Evolutionary conservation across 805 yeast species (phyloP).

Genomic region (Cyberlindnera euphorbiae): DNA sequence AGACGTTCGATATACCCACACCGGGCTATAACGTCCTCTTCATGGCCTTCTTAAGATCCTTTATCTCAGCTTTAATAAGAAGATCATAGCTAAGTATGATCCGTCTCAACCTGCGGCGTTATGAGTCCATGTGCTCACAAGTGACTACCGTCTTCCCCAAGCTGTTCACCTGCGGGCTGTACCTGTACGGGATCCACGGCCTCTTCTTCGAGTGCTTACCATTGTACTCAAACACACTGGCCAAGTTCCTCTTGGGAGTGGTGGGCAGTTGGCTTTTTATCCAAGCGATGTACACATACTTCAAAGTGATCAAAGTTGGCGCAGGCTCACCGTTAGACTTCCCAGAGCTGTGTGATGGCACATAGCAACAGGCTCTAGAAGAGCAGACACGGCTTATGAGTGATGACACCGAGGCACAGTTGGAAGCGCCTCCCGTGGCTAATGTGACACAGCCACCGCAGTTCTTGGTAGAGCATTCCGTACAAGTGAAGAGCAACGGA

Average conservation of each 20-base stretch:
- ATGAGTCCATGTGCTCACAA: conserved; percentile 30
- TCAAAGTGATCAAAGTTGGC: conserved; percentile 45
- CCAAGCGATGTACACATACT: conserved; percentile 47
- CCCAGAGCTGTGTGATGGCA: conserved; percentile 32
- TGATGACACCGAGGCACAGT: conserved; percentile 18
- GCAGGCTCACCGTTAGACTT: conserved; percentile 66
- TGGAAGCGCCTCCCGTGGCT: too few relatives aligned
- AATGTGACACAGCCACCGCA: conserved; percentile 44
- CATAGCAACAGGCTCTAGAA: too few relatives aligned
- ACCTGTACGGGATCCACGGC: conserved; percentile 46
- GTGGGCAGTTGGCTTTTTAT: conserved; percentile 29
- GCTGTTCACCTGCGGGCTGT: conserved; percentile 35
- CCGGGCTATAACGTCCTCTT: too few relatives aligned
- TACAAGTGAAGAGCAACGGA: conserved; percentile 52
- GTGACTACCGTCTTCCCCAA: conserved; percentile 45
- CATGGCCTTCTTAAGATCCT: too few relatives aligned
- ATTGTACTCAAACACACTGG: conserved; percentile 8
- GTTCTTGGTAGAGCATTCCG: conserved; percentile 34
- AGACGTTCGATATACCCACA: too few relatives aligned
- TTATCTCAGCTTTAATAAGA: too few relatives aligned
- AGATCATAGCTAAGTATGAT: too few relatives aligned
- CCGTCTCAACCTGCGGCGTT: conserved; percentile 9
- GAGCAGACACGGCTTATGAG: too few relatives aligned
- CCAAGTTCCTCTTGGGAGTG: conserved; percentile 20
- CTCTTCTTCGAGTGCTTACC: conserved; percentile 25